phyloP scores from a whole-genome alignment of 495 filamentous ascomycete species.

The Penicillium ucsense region DNA sequence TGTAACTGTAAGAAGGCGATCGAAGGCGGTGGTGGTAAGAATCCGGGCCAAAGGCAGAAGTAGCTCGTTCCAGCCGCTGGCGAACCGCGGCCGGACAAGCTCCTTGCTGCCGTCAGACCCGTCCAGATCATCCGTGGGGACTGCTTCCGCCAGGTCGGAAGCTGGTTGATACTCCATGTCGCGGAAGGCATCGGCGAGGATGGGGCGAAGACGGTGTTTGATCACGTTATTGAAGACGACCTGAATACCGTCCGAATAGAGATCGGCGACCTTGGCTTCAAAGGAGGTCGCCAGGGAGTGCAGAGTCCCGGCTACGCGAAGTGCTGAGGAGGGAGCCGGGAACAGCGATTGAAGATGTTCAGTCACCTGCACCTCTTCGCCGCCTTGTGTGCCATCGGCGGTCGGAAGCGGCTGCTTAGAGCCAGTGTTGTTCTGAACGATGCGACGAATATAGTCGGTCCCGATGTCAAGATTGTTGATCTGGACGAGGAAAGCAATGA shows the following conservation, averaged over 20 bases:
- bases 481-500: conserved; percentile 78
- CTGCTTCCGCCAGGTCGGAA: conserved; percentile 25
- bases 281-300: conserved; percentile 61
- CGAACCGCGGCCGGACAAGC: conserved; percentile 65
- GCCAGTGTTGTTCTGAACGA: conserved; percentile 58
- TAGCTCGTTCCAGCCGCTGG: conserved; percentile 71
- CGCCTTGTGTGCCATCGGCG: conserved; percentile 6
- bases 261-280: conserved; percentile 63
- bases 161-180: conserved; percentile 69
- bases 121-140: conserved; percentile 18
- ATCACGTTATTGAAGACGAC: conserved; percentile 84
- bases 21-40: conserved; percentile 62
- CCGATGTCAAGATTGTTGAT: conserved; percentile 92
- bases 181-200: conserved; percentile 80
- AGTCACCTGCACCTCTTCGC: conserved; percentile 6
- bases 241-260: conserved; percentile 70
- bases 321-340: conserved; percentile 65
- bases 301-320: conserved; percentile 55
- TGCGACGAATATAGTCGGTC: conserved; percentile 80
- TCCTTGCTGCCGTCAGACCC: conserved; percentile 34
- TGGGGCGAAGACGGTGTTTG: conserved; percentile 74
- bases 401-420: conserved; percentile 20
- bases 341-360: conserved; percentile 53
- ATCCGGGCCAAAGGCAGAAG: conserved; percentile 78
- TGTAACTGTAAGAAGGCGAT: conserved; percentile 60